A percentile compares a stretch with the other conserved stretches of the same genome.
These are phyloP conservation scores for Cantharellus anzutake DNA, from an alignment of 768 basidiomycete genomes.

Conservation along the genomic window DNA sequence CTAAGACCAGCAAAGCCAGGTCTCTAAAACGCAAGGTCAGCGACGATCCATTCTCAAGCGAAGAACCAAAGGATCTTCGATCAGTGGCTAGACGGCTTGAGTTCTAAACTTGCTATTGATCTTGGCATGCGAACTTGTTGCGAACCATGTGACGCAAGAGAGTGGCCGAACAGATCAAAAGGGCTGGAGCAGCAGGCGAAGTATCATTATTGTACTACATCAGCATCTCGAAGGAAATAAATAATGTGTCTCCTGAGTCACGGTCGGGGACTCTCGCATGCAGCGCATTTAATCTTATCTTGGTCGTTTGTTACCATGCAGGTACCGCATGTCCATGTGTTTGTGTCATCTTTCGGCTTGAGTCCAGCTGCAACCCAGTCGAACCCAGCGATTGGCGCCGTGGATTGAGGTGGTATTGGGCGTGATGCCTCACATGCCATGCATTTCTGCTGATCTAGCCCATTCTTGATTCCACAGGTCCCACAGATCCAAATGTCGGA, in stretches of 20 bases:
- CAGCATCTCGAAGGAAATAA: not conserved
- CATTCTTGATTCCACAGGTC: not conserved
- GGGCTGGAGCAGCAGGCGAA: not conserved
- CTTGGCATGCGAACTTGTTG: not conserved
- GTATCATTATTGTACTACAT: not conserved
- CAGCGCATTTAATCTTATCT: constrained; percentile 3
- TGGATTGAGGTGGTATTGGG: not conserved
- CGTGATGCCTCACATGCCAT: not conserved
- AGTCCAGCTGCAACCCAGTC: constrained; percentile 7
- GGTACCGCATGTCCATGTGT: constrained; percentile 6
- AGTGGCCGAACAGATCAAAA: not conserved
- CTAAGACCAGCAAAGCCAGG: not conserved
- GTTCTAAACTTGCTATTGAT: not conserved
- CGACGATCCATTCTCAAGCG: not conserved
- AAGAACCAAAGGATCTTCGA: not conserved
- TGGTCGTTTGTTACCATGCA: constrained; percentile 4
- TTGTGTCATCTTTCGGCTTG: not conserved
- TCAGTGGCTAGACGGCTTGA: not conserved
- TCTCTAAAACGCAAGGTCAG: not conserved
- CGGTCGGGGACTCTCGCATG: constrained; percentile 4
- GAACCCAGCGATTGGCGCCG: not conserved
- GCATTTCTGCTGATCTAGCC: not conserved
- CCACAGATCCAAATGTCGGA: not conserved
- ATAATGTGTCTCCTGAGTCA: too few species aligned
- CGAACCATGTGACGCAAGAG: not conserved